Conservation (phyloP, 2,329 filamentous ascomycete genomes). For the Dissoconium aciculare region DNA sequence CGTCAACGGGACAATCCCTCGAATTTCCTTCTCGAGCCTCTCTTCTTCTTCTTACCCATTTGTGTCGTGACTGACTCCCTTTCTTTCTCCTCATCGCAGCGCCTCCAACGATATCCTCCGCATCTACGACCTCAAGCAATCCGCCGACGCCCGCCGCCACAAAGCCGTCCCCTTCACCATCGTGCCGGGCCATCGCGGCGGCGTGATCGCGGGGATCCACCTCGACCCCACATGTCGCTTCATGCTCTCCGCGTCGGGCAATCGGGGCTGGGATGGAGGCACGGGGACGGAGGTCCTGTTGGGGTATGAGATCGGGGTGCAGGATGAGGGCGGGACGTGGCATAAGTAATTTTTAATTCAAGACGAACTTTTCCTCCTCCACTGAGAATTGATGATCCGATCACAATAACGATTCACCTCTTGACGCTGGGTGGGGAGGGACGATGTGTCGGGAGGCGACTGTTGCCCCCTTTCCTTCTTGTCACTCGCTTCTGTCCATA, state of each 20-base stretch:
- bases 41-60: slow-evolving; percentile 3
- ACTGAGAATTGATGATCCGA: too few relatives aligned
- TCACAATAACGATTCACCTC: too few relatives aligned
- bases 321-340: slow-evolving; percentile 19
- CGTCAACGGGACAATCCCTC: too few relatives aligned
- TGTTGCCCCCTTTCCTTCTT: too few relatives aligned
- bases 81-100: slow-evolving; percentile 34
- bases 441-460: too few relatives aligned
- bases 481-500: too few relatives aligned
- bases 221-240: slow-evolving; percentile 78
- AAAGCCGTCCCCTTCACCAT: slow-evolving; percentile 89
- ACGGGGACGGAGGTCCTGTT: slow-evolving; percentile 71
- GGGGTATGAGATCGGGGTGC: slow-evolving; percentile 67
- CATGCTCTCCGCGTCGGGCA: slow-evolving; percentile 84
- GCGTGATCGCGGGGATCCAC: slow-evolving; percentile 74
- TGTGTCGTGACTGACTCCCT: slow-evolving; percentile 1
- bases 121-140: slow-evolving; percentile 67
- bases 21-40: too few relatives aligned
- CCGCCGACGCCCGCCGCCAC: slow-evolving; percentile 42
- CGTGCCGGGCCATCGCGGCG: slow-evolving; percentile 76
- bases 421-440: too few relatives aligned
- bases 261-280: slow-evolving; percentile 84
- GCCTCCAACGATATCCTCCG: slow-evolving; percentile 87
- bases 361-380: too few relatives aligned
- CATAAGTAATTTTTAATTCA: slow-evolving; percentile 16